Evolutionary conservation across 2,329 filamentous ascomycete species (phyloP), one percentile per base, ranked within the genome.

Genomic region (Bipolaris bicolor): DNA sequence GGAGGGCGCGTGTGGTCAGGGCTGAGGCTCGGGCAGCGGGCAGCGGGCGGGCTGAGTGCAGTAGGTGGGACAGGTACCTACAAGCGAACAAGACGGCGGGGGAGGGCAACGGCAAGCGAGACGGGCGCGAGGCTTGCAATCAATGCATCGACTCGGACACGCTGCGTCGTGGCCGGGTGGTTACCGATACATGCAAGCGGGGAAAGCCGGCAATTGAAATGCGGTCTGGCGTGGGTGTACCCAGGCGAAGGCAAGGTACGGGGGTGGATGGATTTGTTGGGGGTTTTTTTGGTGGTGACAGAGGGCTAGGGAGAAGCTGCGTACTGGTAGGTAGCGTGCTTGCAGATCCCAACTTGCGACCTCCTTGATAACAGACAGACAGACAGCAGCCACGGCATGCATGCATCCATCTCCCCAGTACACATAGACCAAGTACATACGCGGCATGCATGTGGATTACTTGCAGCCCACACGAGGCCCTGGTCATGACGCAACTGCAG

Each of bases 51-150:
- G 45, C 45, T 31, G 45, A 36, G 29, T 48, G 45, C 29, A 34
- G 39, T 57, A 52, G 33, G 60, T 58, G 64, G 65, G 64, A 63
- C 60, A 64, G 58, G 55, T 60, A 64, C 62, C 52, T 68, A 63
- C 66, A 67, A 61, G 63, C 59, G 57, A 59, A 54, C 24, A 43
- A 45, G 48, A 36, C 57, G 15, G 59, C 53, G 58, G 62, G 47
- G 39, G 37, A 53, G 29, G 49, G 40, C 52, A 65, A 60, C 53
- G 49, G 54, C 58, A 58, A 60, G 52, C 52, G 52, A 61, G 60
- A 55, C 62, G 60, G 40, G 20, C 55, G 33, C 20, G 34, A 45
- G 46, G 53, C 50, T 54, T 52, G 51, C 45, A 43, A 29, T 54
- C 55, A 49, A 58, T 56, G 59, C 69, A 68, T 64, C 54, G 59